Evolutionary conservation across 768 basidiomycete species (phyloP).

Genomic region (Suillus bovinus): DNA sequence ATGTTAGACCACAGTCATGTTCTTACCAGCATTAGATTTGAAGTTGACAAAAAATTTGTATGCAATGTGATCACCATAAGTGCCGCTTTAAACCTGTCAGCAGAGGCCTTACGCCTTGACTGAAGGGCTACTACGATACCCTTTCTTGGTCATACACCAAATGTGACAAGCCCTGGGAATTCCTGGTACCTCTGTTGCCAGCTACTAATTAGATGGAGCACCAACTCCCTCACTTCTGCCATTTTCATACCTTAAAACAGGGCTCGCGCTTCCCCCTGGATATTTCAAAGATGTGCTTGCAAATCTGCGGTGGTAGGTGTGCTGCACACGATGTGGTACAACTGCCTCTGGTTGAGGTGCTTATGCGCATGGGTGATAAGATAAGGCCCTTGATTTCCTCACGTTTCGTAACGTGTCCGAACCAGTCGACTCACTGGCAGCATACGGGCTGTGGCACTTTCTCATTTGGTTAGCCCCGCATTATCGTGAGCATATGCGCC

Average conservation of each 20-base stretch:
- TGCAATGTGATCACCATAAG: background rate
- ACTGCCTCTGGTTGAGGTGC: conserved; percentile 1
- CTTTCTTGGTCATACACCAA: no score
- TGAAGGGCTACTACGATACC: background rate
- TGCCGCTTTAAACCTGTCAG: background rate
- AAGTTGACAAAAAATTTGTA: background rate
- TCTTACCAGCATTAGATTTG: background rate
- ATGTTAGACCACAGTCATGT: background rate
- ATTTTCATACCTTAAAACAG: background rate
- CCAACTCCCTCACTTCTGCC: background rate
- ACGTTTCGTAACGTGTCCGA: background rate
- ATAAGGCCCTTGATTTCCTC: background rate
- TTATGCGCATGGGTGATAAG: conserved; percentile 1
- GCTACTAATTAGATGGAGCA: no score
- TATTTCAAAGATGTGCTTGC: background rate
- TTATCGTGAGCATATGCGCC: conserved; percentile 13
- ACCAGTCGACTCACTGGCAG: no score
- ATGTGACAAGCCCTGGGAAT: no score
- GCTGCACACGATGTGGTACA: background rate
- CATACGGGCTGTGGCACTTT: background rate
- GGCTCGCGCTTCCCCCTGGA: background rate
- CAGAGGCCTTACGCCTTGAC: background rate
- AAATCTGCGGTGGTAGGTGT: background rate
- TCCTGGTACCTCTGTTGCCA: no score
- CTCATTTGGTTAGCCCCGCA: conserved; percentile 6